Base-by-base conservation (phyloP, 805 yeast genomes). In the Soucietia sequanensis region DNA sequence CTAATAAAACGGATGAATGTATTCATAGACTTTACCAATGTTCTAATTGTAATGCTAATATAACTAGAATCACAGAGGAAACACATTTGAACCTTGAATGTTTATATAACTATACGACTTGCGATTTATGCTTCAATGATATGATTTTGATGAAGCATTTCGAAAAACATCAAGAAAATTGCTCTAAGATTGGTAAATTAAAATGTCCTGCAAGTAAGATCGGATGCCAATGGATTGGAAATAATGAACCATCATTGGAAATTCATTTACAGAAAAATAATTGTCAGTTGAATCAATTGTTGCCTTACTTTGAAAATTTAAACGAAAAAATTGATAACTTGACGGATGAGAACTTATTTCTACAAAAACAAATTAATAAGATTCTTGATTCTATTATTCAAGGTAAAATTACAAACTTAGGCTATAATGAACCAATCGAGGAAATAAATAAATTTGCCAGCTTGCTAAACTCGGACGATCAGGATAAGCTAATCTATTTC, bases 191-290 rank as follows among this genome's bases (percentile, higher is more conserved):
- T 10, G 58, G 62, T 4, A 63, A 64, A 32, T 48, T 67, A 11
- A 53, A 55, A 33, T 76, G 81, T 41, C 76, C 80, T 0, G 78
- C 75, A 1, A 37, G 42, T 13, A 59, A 56, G 19, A 70, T 64
- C 32, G 81, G 81, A 2, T 76, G 81, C 41, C 61, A 56, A 20
- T 76, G 80, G 77, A 45, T 56, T 1, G 72, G 70, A 0, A 50
- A 47, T 22, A 64, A 49, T 26, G 55, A 56, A 23, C 59, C 70
- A 2, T 45, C 67, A 6, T 40, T 65, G 27, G 72, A 65, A 33
- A 56, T 60, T 14, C 72, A 65, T 36, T 18, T 56, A 7, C 51
- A 54, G 21, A 47, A 50, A 13, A 54, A 50, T 14, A 54, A 53
- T 32, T 65, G 72, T 39, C 62, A 53, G 21, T 43, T 65, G 19